Evolutionary conservation across 2,329 filamentous ascomycete genomes (phyloP), one percentile per base, ranked within the genome.

Genomic region (Tympanopsis confertula): DNA sequence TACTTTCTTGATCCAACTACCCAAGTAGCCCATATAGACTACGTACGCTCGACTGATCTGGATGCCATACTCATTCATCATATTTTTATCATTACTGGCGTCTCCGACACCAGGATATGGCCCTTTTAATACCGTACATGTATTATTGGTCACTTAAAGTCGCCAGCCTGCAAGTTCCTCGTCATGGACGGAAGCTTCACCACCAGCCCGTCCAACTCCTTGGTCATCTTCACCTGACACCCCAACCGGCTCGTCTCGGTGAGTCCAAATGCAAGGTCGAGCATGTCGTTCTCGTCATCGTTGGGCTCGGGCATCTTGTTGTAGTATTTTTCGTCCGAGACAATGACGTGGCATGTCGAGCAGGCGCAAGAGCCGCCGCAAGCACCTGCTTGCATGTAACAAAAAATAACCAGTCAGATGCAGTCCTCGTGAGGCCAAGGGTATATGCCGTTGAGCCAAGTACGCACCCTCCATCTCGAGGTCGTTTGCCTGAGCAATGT

Each of bases 291-390:
- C 61, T 86, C 82, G 54, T 86, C 82, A 51, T 86, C 82, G 44
- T 81, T 78, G 29, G 82, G 79, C 57, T 86, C 82, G 47, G 78
- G 71, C 66, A 88, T 86, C 60, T 74, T 76, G 47, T 89, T 82
- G 62, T 82, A 89, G 59, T 77, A 72, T 4, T 74, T 72, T 33
- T 84, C 75, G 51, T 82, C 77, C 41, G 74, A 61, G 26, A 94
- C 83, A 44, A 94, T 87, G 40, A 94, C 81, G 62, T 94, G 87
- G 64, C 87, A 94, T 4, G 87, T 94, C 40, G 84, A 91, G 64
- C 87, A 94, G 39, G 87, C 87, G 61, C 87, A 94, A 22, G 85
- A 91, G 17, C 87, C 91, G 47, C 91, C 91, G 54, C 91, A 98
- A 12, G 91, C 91, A 43, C 91, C 77, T 17, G n/a, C 30, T 37